Evolutionary conservation across 176 grass and related monocot species (phyloP).

Genomic region (Carex scoparia): DNA sequence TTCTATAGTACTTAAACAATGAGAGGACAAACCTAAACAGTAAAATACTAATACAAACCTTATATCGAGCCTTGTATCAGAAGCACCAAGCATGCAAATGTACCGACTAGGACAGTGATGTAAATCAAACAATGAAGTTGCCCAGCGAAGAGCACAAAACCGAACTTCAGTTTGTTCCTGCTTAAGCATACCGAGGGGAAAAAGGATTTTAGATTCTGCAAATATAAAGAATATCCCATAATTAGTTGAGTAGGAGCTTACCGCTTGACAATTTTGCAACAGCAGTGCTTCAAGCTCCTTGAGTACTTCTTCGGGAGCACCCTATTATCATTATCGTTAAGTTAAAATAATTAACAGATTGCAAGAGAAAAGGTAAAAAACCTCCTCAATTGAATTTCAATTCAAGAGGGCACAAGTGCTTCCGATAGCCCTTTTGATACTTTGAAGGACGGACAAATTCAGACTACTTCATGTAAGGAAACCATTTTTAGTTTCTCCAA

Average conservation of each 20-base stretch:
- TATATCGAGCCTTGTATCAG: constrained; percentile 88
- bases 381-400: neutral
- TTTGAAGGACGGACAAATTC: neutral
- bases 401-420: neutral
- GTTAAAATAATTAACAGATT: constrained; percentile 9
- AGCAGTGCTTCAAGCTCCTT: constrained; percentile 67
- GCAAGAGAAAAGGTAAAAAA: neutral
- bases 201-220: constrained; percentile 32
- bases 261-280: constrained; percentile 71
- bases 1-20: neutral
- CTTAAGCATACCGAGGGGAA: neutral
- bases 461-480: neutral
- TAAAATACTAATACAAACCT: constrained; percentile 37
- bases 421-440: neutral
- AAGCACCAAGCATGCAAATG: constrained; percentile 89
- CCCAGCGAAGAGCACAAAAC: constrained; percentile 88
- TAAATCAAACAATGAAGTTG: constrained; percentile 71
- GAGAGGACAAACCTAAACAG: neutral
- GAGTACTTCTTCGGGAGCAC: constrained; percentile 58
- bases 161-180: constrained; percentile 92
- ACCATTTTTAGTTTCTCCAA: neutral
- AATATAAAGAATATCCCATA: constrained; percentile 21
- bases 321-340: constrained; percentile 38
- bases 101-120: constrained; percentile 81
- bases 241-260: constrained; percentile 31